A percentile compares a stretch with the other conserved stretches of the same genome.
Conservation (phyloP, 805 yeast genomes). For the Yarrowia sp. region DNA sequence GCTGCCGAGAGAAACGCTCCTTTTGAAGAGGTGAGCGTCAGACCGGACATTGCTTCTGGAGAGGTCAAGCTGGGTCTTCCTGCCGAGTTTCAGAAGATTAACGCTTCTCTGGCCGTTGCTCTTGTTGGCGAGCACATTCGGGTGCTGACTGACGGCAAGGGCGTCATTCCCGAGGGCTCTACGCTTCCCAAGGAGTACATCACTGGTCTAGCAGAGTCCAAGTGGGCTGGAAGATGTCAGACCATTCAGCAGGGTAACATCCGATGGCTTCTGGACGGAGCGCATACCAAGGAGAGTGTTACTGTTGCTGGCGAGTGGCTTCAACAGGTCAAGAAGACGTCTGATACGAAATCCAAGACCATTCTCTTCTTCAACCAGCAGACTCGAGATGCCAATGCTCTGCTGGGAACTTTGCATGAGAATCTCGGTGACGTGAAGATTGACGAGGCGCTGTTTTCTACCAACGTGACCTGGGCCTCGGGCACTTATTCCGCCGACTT, state of each 20-base stretch:
- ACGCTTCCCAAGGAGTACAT: conserved; percentile 32
- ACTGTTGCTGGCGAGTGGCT: conserved; percentile 84
- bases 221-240: conserved; percentile 98
- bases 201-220: conserved; percentile 60
- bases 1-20: conserved; percentile 59
- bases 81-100: conserved; percentile 78
- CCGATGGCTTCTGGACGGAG: conserved; percentile 92
- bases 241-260: conserved; percentile 48
- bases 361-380: conserved; percentile 90
- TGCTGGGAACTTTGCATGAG: conserved; percentile 51
- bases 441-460: conserved; percentile 78
- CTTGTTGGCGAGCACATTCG: conserved; percentile 54
- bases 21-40: conserved; percentile 51
- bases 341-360: conserved; percentile 30
- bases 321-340: conserved; percentile 31
- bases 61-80: conserved; percentile 34
- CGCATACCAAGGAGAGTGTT: conserved; percentile 88
- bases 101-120: conserved; percentile 83
- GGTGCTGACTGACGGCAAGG: not conserved
- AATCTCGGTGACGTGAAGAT: conserved; percentile 44
- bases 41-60: conserved; percentile 40
- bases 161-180: not conserved
- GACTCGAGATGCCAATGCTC: conserved; percentile 72
- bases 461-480: conserved; percentile 86
- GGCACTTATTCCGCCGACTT: conserved; percentile 73